Evolutionary conservation across 2,329 filamentous ascomycete genomes (phyloP).

Genomic region (Fusarium coffeatum): DNA sequence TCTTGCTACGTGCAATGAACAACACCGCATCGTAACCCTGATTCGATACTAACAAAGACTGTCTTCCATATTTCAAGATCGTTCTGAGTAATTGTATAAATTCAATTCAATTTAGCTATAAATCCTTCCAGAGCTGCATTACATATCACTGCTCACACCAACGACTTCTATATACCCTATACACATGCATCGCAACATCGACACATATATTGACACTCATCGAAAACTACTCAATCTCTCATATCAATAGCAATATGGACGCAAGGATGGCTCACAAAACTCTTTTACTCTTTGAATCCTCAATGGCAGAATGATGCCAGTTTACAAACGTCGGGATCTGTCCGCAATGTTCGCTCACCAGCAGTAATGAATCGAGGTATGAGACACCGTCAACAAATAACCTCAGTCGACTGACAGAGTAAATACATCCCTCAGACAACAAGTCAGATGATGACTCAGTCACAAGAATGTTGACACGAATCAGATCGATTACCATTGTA

Average conservation of each 20-base stretch:
- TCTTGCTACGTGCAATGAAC: background rate
- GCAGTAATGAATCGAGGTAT: background rate
- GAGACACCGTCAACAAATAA: background rate
- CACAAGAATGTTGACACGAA: background rate
- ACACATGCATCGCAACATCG: background rate
- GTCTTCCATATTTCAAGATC: background rate
- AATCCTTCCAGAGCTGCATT: background rate
- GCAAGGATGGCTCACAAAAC: accelerated
- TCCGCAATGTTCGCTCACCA: background rate
- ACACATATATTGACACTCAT: background rate
- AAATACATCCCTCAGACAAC: background rate
- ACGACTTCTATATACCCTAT: background rate
- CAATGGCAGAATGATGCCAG: no score
- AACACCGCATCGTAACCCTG: background rate
- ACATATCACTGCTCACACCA: background rate
- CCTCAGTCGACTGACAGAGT: background rate
- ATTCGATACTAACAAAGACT: background rate
- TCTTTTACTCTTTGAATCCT: background rate
- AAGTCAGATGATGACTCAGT: background rate
- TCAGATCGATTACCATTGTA: background rate
- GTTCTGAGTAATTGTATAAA: background rate
- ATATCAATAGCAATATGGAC: no score
- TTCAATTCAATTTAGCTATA: background rate
- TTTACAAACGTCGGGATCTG: background rate
- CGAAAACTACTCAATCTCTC: background rate